Evolutionary conservation across 2,329 filamentous ascomycete genomes (phyloP).

Genomic region (Botrytis medusae): DNA sequence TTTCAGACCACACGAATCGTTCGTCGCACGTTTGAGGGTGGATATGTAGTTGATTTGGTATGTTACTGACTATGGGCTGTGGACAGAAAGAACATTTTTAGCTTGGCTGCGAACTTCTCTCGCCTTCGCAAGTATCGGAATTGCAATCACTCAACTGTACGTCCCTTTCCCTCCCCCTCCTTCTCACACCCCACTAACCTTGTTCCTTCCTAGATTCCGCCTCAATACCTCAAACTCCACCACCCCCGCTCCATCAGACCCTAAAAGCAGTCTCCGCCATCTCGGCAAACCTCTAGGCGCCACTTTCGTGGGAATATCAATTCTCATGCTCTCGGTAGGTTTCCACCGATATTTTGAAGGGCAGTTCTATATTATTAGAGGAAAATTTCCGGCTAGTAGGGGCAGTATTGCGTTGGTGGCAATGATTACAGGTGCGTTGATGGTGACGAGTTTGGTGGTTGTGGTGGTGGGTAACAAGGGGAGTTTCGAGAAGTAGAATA

Average conservation of each 20-base stretch:
- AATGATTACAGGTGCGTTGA: conserved; percentile 61
- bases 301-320: conserved; percentile 73
- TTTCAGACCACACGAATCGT: neutral
- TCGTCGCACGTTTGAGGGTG: neutral
- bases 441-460: conserved; percentile 59
- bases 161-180: neutral
- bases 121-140: conserved; percentile 78
- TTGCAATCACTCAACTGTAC: conserved; percentile 74
- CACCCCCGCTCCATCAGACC: conserved; percentile 27
- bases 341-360: conserved; percentile 77
- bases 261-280: conserved; percentile 51
- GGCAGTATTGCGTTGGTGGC: conserved; percentile 72
- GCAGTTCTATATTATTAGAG: conserved; percentile 76
- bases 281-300: conserved; percentile 74
- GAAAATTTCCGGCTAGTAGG: conserved; percentile 77
- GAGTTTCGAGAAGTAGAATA: neutral
- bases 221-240: conserved; percentile 65
- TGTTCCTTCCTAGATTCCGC: conserved; percentile 53
- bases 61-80: neutral
- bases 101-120: conserved; percentile 83
- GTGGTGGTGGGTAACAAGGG: conserved; percentile 49
- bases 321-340: conserved; percentile 71
- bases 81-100: conserved; percentile 75
- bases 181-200: neutral
- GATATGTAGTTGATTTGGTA: neutral